Evolutionary conservation across 495 filamentous ascomycete genomes (phyloP), one percentile per base, ranked within the genome.

Genomic region (Saxophila tyrrhenica): DNA sequence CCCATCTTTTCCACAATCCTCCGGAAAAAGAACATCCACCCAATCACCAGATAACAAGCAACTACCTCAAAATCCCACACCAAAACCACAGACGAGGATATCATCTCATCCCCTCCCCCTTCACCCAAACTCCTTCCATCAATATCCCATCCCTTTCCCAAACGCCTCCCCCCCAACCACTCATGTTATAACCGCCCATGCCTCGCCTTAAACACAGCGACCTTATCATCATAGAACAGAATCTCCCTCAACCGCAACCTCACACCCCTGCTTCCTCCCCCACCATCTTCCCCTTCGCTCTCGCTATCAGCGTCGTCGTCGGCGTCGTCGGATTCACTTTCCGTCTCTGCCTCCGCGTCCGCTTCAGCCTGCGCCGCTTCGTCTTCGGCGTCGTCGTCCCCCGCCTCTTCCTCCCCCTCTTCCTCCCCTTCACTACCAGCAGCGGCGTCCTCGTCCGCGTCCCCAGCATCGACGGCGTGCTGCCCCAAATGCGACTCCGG

Each of bases 201-300:
- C 48, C 87, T 79, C 11, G 84, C 85, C 69, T 80, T 85, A 70
- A 92, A 91, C 57, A 94, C 83, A 3, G 82, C 81, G 32, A 92
- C 82, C 66, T 89, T 89, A 63, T 94, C 87, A 58, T 94, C 89
- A 61, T 89, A 90, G 68, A 89, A 94, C 58, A 89, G 69, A 61
- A 94, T 94, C 74, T 94, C 86, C 57, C 87, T 76, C 58, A 95
- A 66, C 51, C 81, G 72, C 20, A 95, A 76, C 50, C 54, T 48
- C 35, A 54, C 58, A 25, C 50, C 51, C 21, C 35, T 17, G 10
- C 38, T 3, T 7, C 25, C 19, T 16, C 68, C 67, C 13, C 64
- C 66, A 48, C 69, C 72, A 24, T 70, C 55, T 5, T 59, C 65
- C 22, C 42, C 56, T n/a, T 77, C 77, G 25, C 68, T 66, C 10